Conservation (phyloP, 1,139 yeast species). For the Protomyces inundatus region DNA sequence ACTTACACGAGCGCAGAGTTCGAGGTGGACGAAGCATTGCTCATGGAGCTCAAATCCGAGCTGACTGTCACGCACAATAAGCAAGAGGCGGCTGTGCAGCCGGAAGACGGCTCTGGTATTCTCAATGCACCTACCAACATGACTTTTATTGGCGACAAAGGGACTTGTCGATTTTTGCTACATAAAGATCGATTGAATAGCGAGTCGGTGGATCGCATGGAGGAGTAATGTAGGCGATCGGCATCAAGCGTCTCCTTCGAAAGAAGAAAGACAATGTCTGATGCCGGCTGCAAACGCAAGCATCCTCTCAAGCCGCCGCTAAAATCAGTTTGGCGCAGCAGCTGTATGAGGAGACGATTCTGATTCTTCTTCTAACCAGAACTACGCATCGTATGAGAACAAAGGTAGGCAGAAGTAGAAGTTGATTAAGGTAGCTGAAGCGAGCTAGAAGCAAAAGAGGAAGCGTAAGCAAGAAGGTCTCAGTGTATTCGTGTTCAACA, state of each 20-base stretch:
- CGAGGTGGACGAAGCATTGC: background rate
- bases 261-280: background rate
- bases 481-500: constrained; percentile 26
- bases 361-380: constrained; percentile 25
- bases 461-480: background rate
- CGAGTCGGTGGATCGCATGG: background rate
- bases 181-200: constrained; percentile 28
- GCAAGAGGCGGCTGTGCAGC: background rate
- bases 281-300: constrained; percentile 1
- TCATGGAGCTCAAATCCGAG: constrained; percentile 12
- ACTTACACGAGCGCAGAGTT: background rate
- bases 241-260: background rate
- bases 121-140: constrained; percentile 10
- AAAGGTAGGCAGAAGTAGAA: constrained; percentile 27
- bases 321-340: constrained; percentile 25
- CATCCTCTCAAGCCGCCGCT: constrained; percentile 24
- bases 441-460: background rate
- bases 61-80: background rate
- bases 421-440: background rate
- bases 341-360: constrained; percentile 22
- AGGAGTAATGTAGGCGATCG: constrained; percentile 7
- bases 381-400: constrained; percentile 23
- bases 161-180: constrained; percentile 31
- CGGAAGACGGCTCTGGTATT: background rate
- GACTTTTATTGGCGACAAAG: constrained; percentile 30